These are phyloP conservation scores for Talaromyces sp. DNA, from an alignment of 2,329 filamentous ascomycete species.

Conservation along the genomic window DNA sequence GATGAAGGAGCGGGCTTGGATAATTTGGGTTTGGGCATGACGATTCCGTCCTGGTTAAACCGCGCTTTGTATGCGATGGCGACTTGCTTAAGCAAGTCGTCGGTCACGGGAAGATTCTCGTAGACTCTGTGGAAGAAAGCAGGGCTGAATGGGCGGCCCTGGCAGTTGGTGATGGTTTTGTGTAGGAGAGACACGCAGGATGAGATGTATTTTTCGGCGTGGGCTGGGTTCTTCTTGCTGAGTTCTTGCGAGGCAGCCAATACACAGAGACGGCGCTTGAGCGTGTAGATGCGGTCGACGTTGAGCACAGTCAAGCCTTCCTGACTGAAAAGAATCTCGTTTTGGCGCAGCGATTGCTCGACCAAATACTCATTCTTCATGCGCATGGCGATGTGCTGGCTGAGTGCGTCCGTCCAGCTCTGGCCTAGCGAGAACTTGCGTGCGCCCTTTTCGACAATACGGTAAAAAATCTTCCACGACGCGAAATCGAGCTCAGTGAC, in stretches of 20 bases:
- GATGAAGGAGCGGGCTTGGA: slow-evolving; percentile 1
- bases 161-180: slow-evolving; percentile 35
- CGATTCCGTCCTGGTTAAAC: slow-evolving; percentile 35
- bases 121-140: slow-evolving; percentile 41
- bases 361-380: slow-evolving; percentile 36
- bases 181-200: slow-evolving; percentile 38
- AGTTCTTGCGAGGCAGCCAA: slow-evolving; percentile 24
- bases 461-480: slow-evolving; percentile 26
- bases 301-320: slow-evolving; percentile 41
- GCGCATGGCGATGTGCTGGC: slow-evolving; percentile 20
- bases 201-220: slow-evolving; percentile 29
- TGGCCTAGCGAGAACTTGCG: slow-evolving; percentile 33
- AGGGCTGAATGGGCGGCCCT: slow-evolving; percentile 38
- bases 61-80: slow-evolving; percentile 29
- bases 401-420: slow-evolving; percentile 34
- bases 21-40: slow-evolving; percentile 19
- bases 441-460: slow-evolving; percentile 31
- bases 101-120: slow-evolving; percentile 34
- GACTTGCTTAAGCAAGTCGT: slow-evolving; percentile 32
- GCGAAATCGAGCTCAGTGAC: slow-evolving; percentile 26
- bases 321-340: slow-evolving; percentile 40
- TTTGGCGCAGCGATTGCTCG: slow-evolving; percentile 39
- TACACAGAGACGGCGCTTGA: slow-evolving; percentile 38
- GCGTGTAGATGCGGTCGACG: slow-evolving; percentile 41
- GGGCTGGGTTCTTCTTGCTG: slow-evolving; percentile 2